A percentile compares a stretch with the other conserved stretches of the same genome.
These are phyloP conservation scores for Leccinum angustisporum DNA, from an alignment of 1,284 basidiomycete species.

Conservation along the genomic window DNA sequence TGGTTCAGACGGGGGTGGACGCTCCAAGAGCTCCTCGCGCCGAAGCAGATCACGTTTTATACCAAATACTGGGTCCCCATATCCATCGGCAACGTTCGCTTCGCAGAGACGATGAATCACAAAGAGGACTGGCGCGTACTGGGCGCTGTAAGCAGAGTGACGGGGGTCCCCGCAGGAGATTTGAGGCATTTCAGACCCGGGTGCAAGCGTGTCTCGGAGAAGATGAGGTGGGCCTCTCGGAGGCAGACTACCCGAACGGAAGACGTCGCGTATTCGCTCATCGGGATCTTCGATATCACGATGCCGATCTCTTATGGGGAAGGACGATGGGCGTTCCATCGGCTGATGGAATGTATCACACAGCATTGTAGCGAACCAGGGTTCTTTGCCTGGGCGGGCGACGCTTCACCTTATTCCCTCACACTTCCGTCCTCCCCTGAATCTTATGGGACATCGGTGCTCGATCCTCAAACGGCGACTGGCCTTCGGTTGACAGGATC, in stretches of 20 bases:
- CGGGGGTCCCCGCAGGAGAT: conserved; percentile 13
- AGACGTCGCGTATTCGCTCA: conserved; percentile 15
- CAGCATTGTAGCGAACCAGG: conserved; percentile 19
- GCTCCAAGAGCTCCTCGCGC: conserved; percentile 17
- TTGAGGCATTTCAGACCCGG: conserved; percentile 16
- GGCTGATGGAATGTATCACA: conserved; percentile 11
- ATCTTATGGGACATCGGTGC: conserved; percentile 9
- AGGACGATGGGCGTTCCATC: conserved; percentile 17
- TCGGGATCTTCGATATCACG: conserved; percentile 20
- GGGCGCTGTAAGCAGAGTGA: conserved; percentile 12
- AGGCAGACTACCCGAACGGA: conserved; percentile 15
- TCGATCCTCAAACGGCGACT: conserved; percentile 3
- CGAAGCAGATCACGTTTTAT: conserved; percentile 14
- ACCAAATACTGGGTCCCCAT: conserved; percentile 7
- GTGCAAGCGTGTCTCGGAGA: conserved; percentile 15
- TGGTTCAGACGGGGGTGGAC: conserved; percentile 21
- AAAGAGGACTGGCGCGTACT: conserved; percentile 16
- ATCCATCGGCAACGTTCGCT: background rate
- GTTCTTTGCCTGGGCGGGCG: conserved; percentile 22
- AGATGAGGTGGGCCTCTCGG: conserved; percentile 20
- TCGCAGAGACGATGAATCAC: conserved; percentile 3
- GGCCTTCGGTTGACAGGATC: conserved; percentile 14
- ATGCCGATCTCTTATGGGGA: conserved; percentile 19
- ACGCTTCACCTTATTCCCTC: conserved; percentile 16
- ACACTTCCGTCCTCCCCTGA: conserved; percentile 14